Percentiles rank a stretch among this genome's conserved stretches.
These are phyloP conservation scores for Apiospora sp. DNA, from an alignment of 2,329 filamentous ascomycete species.

Conservation along the genomic window DNA sequence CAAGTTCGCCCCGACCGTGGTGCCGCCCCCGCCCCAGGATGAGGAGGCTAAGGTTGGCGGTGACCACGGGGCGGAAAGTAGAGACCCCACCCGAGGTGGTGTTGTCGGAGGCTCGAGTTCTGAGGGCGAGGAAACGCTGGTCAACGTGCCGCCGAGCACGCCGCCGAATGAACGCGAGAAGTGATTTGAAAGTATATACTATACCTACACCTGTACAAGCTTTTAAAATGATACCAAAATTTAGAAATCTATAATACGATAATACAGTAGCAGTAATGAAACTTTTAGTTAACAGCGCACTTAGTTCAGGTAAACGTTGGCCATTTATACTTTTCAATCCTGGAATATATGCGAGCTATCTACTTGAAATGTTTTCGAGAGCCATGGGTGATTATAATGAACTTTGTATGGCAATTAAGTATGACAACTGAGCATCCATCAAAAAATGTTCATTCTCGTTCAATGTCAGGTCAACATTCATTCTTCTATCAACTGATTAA, in stretches of 20 bases:
- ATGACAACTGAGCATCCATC: no score
- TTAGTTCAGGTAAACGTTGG: no score
- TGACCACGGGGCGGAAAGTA: background rate
- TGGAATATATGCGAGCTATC: no score
- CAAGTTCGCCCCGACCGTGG: slow-evolving; percentile 44
- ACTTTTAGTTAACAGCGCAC: background rate
- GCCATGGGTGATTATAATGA: no score
- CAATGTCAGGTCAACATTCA: no score
- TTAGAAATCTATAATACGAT: background rate
- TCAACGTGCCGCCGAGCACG: background rate
- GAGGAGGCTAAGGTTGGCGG: slow-evolving; percentile 27
- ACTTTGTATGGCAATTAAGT: no score
- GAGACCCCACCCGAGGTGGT: background rate
- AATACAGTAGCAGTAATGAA: background rate
- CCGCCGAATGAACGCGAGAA: slow-evolving; percentile 6
- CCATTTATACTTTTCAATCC: no score
- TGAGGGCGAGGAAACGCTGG: slow-evolving; percentile 16
- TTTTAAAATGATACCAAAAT: background rate
- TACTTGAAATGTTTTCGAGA: no score
- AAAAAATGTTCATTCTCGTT: no score
- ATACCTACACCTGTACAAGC: background rate
- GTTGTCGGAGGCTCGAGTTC: slow-evolving; percentile 4
- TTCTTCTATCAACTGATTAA: no score
- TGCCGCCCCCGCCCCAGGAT: slow-evolving; percentile 29
- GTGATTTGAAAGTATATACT: background rate